A percentile compares a stretch with the other conserved stretches of the same genome.
Conservation (phyloP, 2,329 filamentous ascomycete genomes). For the Claviceps quebecensis region DNA sequence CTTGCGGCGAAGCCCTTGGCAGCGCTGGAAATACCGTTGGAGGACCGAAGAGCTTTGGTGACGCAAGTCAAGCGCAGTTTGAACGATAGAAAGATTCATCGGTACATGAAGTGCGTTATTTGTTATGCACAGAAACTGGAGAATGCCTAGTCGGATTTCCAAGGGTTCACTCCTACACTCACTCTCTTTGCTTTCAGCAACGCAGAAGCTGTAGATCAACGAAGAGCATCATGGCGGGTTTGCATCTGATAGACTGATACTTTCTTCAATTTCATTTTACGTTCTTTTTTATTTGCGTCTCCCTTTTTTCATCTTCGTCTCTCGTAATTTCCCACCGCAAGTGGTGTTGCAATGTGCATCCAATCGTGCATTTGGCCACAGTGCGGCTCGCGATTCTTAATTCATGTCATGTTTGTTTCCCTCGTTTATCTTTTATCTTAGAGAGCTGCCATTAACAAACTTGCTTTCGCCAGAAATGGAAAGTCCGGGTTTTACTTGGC, state of each 20-base stretch:
- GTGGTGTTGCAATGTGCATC: not conserved
- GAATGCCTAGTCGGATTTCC: not conserved
- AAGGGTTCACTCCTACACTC: no score
- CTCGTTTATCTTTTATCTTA: not conserved
- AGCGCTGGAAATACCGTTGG: constrained; percentile 20
- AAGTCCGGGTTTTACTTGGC: no score
- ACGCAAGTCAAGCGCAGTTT: constrained; percentile 19
- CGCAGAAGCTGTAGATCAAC: not conserved
- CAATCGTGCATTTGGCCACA: not conserved
- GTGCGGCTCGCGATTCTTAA: not conserved
- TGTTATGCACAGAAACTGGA: constrained; percentile 28
- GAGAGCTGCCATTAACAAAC: not conserved
- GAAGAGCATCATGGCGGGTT: not conserved
- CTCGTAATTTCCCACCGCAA: not conserved
- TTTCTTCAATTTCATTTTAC: not conserved
- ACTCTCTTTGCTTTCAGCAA: no score
- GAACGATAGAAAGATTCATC: constrained; percentile 22
- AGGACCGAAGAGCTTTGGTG: constrained; percentile 21
- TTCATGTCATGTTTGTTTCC: not conserved
- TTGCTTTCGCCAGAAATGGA: not conserved
- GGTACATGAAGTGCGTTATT: constrained; percentile 29
- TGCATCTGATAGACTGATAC: no score
- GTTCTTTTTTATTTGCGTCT: not conserved
- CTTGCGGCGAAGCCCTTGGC: constrained; percentile 27
- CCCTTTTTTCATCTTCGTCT: not conserved